Conservation (phyloP, 306 rosid genomes). For the Cicer chorassanicum region DNA sequence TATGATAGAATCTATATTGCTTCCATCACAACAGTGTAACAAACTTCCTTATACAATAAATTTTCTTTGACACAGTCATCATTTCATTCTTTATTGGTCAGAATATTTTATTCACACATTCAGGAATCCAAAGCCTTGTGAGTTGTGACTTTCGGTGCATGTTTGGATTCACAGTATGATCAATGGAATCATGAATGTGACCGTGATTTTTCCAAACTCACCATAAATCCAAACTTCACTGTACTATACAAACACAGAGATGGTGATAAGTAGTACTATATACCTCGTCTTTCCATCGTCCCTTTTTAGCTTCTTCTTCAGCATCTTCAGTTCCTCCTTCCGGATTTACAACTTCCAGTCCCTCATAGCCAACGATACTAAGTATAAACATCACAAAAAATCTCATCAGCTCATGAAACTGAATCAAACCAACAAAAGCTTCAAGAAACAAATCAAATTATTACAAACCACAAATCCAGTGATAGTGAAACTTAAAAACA, state of each 20-base stretch:
- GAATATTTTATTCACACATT: conserved; percentile 10
- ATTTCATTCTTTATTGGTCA: conserved; percentile 6
- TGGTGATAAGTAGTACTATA: neutral
- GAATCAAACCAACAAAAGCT: conserved; percentile 27
- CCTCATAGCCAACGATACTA: conserved; percentile 66
- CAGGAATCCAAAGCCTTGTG: conserved; percentile 5
- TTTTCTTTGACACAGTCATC: neutral
- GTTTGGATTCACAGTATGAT: too few species aligned
- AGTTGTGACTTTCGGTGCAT: neutral
- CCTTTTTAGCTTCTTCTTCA: conserved; percentile 88
- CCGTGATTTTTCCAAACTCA: too few species aligned
- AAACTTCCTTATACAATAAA: neutral
- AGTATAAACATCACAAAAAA: conserved; percentile 32
- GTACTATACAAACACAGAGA: neutral
- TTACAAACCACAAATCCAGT: conserved; percentile 31
- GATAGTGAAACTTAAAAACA: conserved; percentile 5
- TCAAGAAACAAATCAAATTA: conserved; percentile 31
- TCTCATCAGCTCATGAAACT: conserved; percentile 24
- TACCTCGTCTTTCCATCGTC: conserved; percentile 97
- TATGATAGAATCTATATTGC: conserved; percentile 28
- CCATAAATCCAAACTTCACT: neutral
- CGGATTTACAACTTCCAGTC: conserved; percentile 92
- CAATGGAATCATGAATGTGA: too few species aligned
- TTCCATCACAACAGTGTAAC: neutral
- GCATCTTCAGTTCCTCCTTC: conserved; percentile 98